These are phyloP conservation scores for Salmacisia buchloeana DNA, from an alignment of 1,284 basidiomycete species.

Conservation along the genomic window DNA sequence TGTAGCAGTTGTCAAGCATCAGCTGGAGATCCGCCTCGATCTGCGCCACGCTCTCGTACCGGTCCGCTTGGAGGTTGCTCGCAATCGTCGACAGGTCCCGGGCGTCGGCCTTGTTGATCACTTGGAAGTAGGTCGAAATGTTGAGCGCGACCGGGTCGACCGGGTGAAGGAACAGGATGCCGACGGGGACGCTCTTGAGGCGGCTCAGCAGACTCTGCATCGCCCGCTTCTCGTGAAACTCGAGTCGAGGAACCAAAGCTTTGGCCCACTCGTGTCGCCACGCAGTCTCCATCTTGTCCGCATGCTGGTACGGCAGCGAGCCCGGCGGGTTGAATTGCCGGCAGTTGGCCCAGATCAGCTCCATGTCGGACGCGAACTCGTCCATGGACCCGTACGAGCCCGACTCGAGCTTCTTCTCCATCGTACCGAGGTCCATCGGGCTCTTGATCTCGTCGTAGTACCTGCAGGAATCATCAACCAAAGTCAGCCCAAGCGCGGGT, in stretches of 20 bases:
- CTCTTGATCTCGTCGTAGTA: constrained; percentile 83
- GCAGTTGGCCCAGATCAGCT: constrained; percentile 76
- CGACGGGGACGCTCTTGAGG: constrained; percentile 28
- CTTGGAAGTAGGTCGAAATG: constrained; percentile 75
- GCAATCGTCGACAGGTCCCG: constrained; percentile 80
- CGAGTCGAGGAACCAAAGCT: constrained; percentile 66
- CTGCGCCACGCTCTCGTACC: constrained; percentile 69
- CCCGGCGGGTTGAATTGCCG: constrained; percentile 55
- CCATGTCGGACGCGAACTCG: constrained; percentile 72
- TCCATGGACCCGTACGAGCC: constrained; percentile 36
- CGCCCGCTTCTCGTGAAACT: constrained; percentile 73
- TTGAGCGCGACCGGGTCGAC: constrained; percentile 62
- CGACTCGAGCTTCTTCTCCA: constrained; percentile 59
- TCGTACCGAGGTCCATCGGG: constrained; percentile 93
- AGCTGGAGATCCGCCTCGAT: constrained; percentile 76
- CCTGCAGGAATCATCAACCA: constrained; percentile 53
- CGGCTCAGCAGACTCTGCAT: constrained; percentile 68
- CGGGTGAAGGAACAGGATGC: constrained; percentile 58
- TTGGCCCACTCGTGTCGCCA: constrained; percentile 79
- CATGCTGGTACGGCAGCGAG: constrained; percentile 69
- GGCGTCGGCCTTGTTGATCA: constrained; percentile 76
- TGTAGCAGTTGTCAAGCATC: constrained; percentile 77
- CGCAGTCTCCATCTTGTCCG: constrained; percentile 67
- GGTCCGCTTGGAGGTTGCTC: constrained; percentile 72
- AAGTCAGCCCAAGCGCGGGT: constrained; percentile 5